Evolutionary conservation across 257 asterid genomes (phyloP).

Genomic region (Striga asiatica): DNA sequence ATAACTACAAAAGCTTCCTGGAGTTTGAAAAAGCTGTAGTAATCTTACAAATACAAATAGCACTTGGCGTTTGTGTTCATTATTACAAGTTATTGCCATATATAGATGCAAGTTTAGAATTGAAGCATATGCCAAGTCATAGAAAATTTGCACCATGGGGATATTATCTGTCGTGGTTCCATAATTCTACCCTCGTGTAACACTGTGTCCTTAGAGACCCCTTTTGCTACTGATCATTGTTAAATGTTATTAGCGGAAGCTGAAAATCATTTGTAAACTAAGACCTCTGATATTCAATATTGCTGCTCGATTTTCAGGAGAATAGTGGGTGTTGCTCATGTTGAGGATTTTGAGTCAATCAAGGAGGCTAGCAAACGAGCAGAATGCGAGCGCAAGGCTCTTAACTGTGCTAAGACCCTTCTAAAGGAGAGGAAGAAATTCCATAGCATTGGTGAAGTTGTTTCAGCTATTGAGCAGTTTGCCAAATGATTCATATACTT

Average conservation of each 20-base stretch:
- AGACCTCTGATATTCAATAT: neutral
- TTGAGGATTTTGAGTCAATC: slow-evolving; percentile 90
- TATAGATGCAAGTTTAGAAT: too few relatives aligned
- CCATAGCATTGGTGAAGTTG: slow-evolving; percentile 51
- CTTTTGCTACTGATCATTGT: neutral
- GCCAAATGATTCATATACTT: slow-evolving; percentile 8
- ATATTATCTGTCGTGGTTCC: too few relatives aligned
- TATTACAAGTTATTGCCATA: neutral
- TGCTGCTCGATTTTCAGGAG: slow-evolving; percentile 46
- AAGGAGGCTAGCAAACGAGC: slow-evolving; percentile 53
- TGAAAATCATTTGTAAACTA: neutral
- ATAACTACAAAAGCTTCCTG: neutral
- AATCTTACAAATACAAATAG: neutral
- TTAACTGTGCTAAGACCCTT: slow-evolving; percentile 58
- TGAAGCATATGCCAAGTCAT: too few relatives aligned
- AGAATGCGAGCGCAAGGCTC: slow-evolving; percentile 75
- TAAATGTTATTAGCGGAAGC: neutral
- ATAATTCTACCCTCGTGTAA: too few relatives aligned
- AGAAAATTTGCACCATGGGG: too few relatives aligned
- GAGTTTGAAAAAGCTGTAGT: too few relatives aligned
- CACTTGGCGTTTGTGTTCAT: neutral
- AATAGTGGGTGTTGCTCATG: slow-evolving; percentile 91
- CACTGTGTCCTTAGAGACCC: too few relatives aligned
- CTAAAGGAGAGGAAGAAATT: slow-evolving; percentile 55
- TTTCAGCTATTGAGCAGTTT: slow-evolving; percentile 45